Percentiles rank a stretch among this genome's conserved stretches.
These are phyloP conservation scores for Lotus japonicus DNA, from an alignment of 306 rosid genomes.

Conservation along the genomic window DNA sequence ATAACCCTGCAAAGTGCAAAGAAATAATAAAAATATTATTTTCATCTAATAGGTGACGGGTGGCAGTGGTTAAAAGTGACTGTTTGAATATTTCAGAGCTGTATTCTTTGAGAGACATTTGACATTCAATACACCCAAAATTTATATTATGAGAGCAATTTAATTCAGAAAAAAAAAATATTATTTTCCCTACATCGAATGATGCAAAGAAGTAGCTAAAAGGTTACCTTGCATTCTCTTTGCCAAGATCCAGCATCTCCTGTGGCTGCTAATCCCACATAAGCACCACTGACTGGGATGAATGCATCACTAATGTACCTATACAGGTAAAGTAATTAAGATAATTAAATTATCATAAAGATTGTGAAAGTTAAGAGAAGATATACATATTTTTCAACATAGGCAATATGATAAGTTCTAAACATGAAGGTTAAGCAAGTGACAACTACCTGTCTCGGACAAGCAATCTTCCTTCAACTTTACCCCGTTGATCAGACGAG, in stretches of 20 bases:
- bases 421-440: no score
- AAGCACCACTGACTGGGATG: slow-evolving; percentile 53
- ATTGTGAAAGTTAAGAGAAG: no score
- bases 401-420: no score
- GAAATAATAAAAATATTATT: not conserved
- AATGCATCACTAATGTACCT: slow-evolving; percentile 39
- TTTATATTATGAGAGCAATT: no score
- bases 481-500: slow-evolving; percentile 56
- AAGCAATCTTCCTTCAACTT: slow-evolving; percentile 50
- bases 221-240: slow-evolving; percentile 69
- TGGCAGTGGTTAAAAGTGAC: no score
- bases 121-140: no score
- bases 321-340: not conserved
- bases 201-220: not conserved
- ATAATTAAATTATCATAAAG: no score
- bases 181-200: no score
- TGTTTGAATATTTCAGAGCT: no score
- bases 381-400: no score
- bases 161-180: no score
- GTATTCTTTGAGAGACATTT: no score
- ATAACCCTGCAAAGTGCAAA: slow-evolving; percentile 59
- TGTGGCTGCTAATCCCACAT: slow-evolving; percentile 76
- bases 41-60: not conserved
- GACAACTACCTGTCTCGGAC: slow-evolving; percentile 48
- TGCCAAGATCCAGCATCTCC: slow-evolving; percentile 95